A percentile compares a stretch with the other conserved stretches of the same genome.
Evolutionary conservation across 2,329 filamentous ascomycete species (phyloP).

Genomic region (Hymenoscyphus fraxineus): DNA sequence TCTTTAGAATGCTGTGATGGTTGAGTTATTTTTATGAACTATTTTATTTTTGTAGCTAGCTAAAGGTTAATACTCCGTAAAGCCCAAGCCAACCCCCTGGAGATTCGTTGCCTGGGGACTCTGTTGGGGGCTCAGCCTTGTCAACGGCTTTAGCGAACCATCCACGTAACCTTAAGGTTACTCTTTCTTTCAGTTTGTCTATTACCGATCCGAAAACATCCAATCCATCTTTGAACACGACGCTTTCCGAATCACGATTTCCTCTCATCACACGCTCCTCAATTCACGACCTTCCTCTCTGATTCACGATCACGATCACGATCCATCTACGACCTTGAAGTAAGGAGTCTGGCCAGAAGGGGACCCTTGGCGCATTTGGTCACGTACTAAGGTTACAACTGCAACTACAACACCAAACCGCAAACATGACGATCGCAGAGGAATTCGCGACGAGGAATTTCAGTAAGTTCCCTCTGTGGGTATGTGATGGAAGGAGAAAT

Average conservation of each 20-base stretch:
- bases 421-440: slow-evolving; percentile 66
- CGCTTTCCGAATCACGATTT: background rate
- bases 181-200: slow-evolving; percentile 6
- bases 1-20: no score
- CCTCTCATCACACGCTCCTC: background rate
- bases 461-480: slow-evolving; percentile 49
- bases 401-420: slow-evolving; percentile 22
- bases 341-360: background rate
- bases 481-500: background rate
- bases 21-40: no score
- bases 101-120: slow-evolving; percentile 2
- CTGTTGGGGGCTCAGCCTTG: slow-evolving; percentile 2
- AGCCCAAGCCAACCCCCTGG: background rate
- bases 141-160: slow-evolving; percentile 1
- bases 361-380: slow-evolving; percentile 8
- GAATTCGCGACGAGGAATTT: slow-evolving; percentile 72
- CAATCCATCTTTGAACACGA: background rate
- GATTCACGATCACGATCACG: background rate
- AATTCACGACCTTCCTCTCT: background rate
- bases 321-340: background rate
- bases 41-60: background rate
- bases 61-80: no score
- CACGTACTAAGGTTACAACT: background rate
- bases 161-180: slow-evolving; percentile 2
- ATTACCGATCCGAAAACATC: background rate